These are phyloP conservation scores for Aspergillus tanneri DNA, from an alignment of 2,329 filamentous ascomycete genomes.

Conservation along the genomic window DNA sequence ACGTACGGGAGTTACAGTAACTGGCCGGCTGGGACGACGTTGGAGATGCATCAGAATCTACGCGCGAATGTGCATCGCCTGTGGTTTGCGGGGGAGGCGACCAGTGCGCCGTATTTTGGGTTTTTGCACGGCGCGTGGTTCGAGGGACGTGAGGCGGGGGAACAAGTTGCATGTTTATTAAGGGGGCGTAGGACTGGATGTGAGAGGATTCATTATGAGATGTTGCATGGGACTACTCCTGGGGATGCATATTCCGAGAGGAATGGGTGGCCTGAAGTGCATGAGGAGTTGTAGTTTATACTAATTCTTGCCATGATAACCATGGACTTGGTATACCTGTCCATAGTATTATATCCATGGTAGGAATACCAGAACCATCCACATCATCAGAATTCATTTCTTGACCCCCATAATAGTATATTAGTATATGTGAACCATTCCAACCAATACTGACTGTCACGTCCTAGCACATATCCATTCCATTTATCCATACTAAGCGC, in stretches of 20 bases:
- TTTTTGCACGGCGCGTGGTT: conserved; percentile 64
- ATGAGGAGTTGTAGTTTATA: background rate
- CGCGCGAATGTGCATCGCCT: conserved; percentile 61
- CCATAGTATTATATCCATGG: too few species aligned
- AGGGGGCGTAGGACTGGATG: conserved; percentile 21
- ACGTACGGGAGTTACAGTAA: conserved; percentile 65
- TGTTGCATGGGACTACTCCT: conserved; percentile 32
- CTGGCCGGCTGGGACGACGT: conserved; percentile 62
- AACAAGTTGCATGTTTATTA: conserved; percentile 31
- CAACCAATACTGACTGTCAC: too few species aligned
- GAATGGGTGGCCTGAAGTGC: conserved; percentile 28
- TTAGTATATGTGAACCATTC: too few species aligned
- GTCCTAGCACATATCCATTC: too few species aligned
- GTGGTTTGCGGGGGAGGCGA: conserved; percentile 66
- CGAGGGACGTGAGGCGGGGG: conserved; percentile 54
- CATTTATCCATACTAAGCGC: too few species aligned
- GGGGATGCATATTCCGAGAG: conserved; percentile 27
- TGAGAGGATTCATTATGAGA: conserved; percentile 28
- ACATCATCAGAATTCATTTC: too few species aligned
- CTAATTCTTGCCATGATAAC: too few species aligned
- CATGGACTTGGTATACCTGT: too few species aligned
- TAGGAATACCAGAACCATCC: too few species aligned
- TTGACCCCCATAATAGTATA: too few species aligned
- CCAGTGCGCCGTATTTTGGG: conserved; percentile 62
- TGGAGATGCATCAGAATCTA: conserved; percentile 66